phyloP scores from a whole-genome alignment of 2,329 filamentous ascomycete genomes.

The Leptographium wingfieldii region DNA sequence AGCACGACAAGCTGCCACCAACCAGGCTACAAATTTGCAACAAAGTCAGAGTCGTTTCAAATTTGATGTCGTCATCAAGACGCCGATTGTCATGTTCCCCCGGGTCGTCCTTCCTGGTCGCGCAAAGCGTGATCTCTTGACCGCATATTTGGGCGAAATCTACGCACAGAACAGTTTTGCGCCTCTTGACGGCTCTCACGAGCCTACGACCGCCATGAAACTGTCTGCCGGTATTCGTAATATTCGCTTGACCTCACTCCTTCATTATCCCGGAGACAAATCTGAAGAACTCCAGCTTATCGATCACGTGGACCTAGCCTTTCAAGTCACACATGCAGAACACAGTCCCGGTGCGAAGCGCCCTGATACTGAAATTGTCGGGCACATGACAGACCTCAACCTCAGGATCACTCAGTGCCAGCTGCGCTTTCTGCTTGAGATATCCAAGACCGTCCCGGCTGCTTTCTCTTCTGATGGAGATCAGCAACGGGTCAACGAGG shows the following conservation, averaged over 20 bases:
- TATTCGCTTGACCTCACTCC: slow-evolving; percentile 77
- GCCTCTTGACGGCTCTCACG: slow-evolving; percentile 63
- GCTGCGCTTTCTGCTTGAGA: slow-evolving; percentile 74
- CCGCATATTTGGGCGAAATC: slow-evolving; percentile 91
- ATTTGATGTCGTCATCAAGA: slow-evolving; percentile 87
- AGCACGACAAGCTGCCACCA: slow-evolving; percentile 84
- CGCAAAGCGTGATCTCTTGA: slow-evolving; percentile 67
- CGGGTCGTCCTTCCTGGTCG: slow-evolving; percentile 58
- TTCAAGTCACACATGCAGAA: slow-evolving; percentile 84
- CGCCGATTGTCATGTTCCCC: slow-evolving; percentile 92
- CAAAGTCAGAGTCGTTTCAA: slow-evolving; percentile 83
- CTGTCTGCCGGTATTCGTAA: slow-evolving; percentile 85
- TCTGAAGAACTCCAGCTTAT: slow-evolving; percentile 91
- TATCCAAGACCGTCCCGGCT: slow-evolving; percentile 76
- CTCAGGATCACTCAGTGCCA: slow-evolving; percentile 82
- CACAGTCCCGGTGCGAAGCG: slow-evolving; percentile 65
- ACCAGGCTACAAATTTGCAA: slow-evolving; percentile 86
- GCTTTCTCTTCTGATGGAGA: slow-evolving; percentile 61
- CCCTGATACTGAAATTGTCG: slow-evolving; percentile 84
- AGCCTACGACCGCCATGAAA: slow-evolving; percentile 71
- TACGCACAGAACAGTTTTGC: slow-evolving; percentile 92
- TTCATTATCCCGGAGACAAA: slow-evolving; percentile 61
- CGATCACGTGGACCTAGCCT: slow-evolving; percentile 88
- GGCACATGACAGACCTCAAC: slow-evolving; percentile 87
- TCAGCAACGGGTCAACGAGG: slow-evolving; percentile 55